These are phyloP conservation scores for Lupinus albus DNA, from an alignment of 306 rosid species.

Conservation along the genomic window DNA sequence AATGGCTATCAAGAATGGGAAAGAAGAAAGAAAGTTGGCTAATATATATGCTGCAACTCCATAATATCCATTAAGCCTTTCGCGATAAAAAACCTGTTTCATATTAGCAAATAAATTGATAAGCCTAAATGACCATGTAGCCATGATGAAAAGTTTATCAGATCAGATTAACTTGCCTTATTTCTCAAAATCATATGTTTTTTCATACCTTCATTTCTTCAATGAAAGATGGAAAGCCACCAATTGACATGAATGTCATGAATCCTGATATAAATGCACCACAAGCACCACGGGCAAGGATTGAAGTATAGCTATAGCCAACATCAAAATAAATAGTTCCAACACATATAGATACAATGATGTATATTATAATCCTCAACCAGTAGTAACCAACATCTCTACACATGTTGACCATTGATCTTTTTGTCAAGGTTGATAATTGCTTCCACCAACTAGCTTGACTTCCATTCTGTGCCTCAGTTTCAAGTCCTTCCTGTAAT, in stretches of 20 bases:
- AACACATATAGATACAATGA: constrained; percentile 80
- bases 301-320: constrained; percentile 82
- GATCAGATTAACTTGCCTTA: background rate
- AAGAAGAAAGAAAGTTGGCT: constrained; percentile 84
- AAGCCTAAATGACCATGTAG: constrained; percentile 15
- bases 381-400: constrained; percentile 97
- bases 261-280: constrained; percentile 92
- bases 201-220: constrained; percentile 80
- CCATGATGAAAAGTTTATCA: background rate
- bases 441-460: constrained; percentile 91
- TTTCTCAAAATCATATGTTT: constrained; percentile 1
- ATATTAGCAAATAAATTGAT: constrained; percentile 15
- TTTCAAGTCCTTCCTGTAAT: constrained; percentile 61
- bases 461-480: constrained; percentile 53
- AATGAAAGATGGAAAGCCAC: constrained; percentile 92
- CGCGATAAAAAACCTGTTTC: constrained; percentile 79
- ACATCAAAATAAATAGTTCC: constrained; percentile 86
- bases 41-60: constrained; percentile 84
- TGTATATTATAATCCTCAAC: constrained; percentile 86
- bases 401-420: constrained; percentile 88
- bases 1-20: constrained; percentile 85
- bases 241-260: constrained; percentile 98
- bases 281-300: constrained; percentile 90
- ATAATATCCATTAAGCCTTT: constrained; percentile 85
- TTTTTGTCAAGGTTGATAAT: constrained; percentile 67